Evolutionary conservation across 2,329 filamentous ascomycete species (phyloP).

Genomic region (Thielaviopsis ethacetica): DNA sequence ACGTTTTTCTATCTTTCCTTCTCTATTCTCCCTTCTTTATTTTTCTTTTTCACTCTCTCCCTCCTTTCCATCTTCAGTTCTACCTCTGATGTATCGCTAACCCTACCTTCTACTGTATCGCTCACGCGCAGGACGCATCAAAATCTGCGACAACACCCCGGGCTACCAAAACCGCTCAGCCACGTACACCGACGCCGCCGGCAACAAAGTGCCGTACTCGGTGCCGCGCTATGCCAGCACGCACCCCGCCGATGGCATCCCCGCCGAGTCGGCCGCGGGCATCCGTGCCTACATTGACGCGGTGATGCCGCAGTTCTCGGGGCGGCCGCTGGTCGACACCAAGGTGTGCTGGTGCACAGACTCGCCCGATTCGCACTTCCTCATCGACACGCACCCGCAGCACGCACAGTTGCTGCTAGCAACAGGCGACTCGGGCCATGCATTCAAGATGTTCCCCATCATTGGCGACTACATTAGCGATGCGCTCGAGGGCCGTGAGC

Average conservation of each 20-base stretch:
- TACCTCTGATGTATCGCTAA: too few relatives aligned
- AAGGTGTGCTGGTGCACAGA: slow-evolving; percentile 21
- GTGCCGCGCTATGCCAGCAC: slow-evolving; percentile 12
- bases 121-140: slow-evolving; percentile 1
- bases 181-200: slow-evolving; percentile 7
- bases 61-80: not conserved
- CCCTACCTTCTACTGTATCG: not conserved
- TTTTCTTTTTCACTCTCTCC: too few relatives aligned
- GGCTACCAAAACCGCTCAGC: slow-evolving; percentile 11
- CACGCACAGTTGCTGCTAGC: slow-evolving; percentile 13
- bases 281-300: slow-evolving; percentile 12
- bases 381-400: slow-evolving; percentile 17
- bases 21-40: too few relatives aligned
- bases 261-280: slow-evolving; percentile 9
- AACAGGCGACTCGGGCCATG: slow-evolving; percentile 16
- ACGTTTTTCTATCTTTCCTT: not conserved
- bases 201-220: slow-evolving; percentile 10
- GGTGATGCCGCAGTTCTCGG: slow-evolving; percentile 16
- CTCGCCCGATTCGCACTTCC: slow-evolving; percentile 20
- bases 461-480: slow-evolving; percentile 15
- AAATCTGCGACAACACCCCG: slow-evolving; percentile 13
- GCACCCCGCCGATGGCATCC: slow-evolving; percentile 10
- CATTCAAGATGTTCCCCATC: slow-evolving; percentile 18
- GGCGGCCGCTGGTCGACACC: slow-evolving; percentile 15
- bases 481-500: slow-evolving; percentile 13